These are phyloP conservation scores for Rhizophagus sp. DNA, from an alignment of 192 early-diverging fungal genomes.

Conservation along the genomic window DNA sequence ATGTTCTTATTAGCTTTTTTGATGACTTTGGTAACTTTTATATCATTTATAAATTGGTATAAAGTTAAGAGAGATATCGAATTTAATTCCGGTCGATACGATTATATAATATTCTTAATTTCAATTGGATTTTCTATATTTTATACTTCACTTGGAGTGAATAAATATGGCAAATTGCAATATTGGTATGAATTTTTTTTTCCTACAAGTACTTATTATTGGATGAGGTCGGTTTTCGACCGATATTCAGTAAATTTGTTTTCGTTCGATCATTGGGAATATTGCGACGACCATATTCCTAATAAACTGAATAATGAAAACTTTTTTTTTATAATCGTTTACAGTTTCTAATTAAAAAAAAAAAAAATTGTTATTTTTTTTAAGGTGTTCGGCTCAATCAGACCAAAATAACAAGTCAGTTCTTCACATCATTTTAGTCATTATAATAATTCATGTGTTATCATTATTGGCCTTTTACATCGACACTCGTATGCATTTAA, in stretches of 20 bases:
- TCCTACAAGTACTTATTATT: too few relatives aligned
- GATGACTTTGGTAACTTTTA: background rate
- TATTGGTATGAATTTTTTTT: background rate
- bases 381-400: background rate
- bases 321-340: too few relatives aligned
- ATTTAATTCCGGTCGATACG: background rate
- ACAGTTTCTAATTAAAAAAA: too few relatives aligned
- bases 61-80: background rate
- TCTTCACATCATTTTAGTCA: background rate
- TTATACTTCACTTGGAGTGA: background rate
- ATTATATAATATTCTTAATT: background rate
- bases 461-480: background rate
- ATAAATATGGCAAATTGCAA: background rate
- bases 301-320: too few relatives aligned
- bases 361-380: background rate
- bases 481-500: background rate
- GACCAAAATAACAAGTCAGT: background rate
- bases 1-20: background rate
- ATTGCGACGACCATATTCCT: too few relatives aligned
- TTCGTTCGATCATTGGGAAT: too few relatives aligned
- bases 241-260: too few relatives aligned
- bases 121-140: background rate
- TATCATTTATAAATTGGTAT: background rate
- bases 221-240: too few relatives aligned
- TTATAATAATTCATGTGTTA: background rate